Base-by-base conservation (phyloP, 768 basidiomycete species). In the Lenzites betulinus region DNA sequence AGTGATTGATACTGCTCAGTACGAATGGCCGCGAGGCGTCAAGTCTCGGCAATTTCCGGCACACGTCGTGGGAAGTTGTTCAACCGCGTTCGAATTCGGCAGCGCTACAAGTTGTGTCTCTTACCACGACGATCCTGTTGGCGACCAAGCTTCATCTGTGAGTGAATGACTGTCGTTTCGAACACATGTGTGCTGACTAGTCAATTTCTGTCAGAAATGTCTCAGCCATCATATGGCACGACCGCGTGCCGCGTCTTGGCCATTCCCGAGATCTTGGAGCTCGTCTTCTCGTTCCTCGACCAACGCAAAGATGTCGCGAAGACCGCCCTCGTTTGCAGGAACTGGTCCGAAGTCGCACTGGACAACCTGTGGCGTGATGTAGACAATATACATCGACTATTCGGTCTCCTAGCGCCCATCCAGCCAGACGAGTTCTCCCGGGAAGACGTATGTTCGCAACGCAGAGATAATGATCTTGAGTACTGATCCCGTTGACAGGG, bases 301-400 rank as follows among this genome's bases (percentile, higher is more conserved):
- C 65, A 65, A 8, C 33, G 6, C 6, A 33, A 58, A 1, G 69
- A 77, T 3, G 80, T 83, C 63, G 74, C 75, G 1, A 59, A 58
- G 1, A 85, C 81, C 51, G 85, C 82, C 2, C 71, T 74, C 30
- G 84, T 87, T 16, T 88, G 82, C 75, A 85, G 78, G 64, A 65
- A 60, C 48, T 89, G 87, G 87, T 83, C 81, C 1, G 78, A 82
- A 12, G 70, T 83, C 25, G 83, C 85, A 1, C 70, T 88, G 56
- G 81, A 86, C 66, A 66, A 73, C n/a, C 67, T 88, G 0, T 89
- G 87, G 87, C 76, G 72, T 53, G 78, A 84, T 1, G 78, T 87
- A 7, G 70, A 76, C 51, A 76, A 81, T 60, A 69, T 84, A 1
- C 53, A 71, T 30, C 73, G 71, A 11, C 73, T 88, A 8, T 81